A percentile compares a stretch with the other conserved stretches of the same genome.
Evolutionary conservation across 1,139 yeast genomes (phyloP).

Genomic region (Candida freyschussii): DNA sequence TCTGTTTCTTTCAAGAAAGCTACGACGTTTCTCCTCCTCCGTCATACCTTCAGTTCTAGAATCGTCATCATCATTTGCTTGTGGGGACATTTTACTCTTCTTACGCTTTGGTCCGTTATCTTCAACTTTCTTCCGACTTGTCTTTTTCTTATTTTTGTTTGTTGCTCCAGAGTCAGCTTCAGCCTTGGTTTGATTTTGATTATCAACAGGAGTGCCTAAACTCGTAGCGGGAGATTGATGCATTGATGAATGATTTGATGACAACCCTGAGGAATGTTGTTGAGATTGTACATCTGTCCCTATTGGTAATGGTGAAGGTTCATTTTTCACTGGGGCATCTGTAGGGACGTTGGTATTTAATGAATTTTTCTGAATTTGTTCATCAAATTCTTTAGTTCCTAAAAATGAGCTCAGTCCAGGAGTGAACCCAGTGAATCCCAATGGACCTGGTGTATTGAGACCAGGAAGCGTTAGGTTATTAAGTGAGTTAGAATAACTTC

Average conservation of each 20-base stretch:
- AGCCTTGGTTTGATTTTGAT: constrained; percentile 12
- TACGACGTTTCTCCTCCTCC: constrained; percentile 72
- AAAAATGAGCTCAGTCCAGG: constrained; percentile 41
- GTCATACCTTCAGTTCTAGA: constrained; percentile 22
- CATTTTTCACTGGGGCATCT: neutral
- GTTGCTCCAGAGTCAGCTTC: constrained; percentile 3
- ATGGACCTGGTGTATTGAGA: constrained; percentile 38
- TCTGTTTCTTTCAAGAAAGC: constrained; percentile 84
- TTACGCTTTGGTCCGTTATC: constrained; percentile 11
- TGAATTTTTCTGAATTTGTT: constrained; percentile 18
- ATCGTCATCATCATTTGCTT: constrained; percentile 14
- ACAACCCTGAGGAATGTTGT: constrained; percentile 1
- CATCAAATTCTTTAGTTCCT: constrained; percentile 27
- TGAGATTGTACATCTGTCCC: constrained; percentile 1
- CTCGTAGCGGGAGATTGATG: neutral
- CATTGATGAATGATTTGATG: neutral
- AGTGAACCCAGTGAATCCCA: constrained; percentile 28
- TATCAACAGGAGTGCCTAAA: too few species aligned
- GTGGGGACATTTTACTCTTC: constrained; percentile 10
- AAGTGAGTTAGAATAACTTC: constrained; percentile 21
- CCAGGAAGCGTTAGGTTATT: constrained; percentile 35
- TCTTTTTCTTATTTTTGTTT: constrained; percentile 4
- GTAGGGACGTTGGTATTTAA: constrained; percentile 4
- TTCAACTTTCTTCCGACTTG: constrained; percentile 6
- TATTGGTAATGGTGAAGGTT: constrained; percentile 8